phyloP scores from a whole-genome alignment of 2,329 filamentous ascomycete species.

The Ambrosiella xylebori region DNA sequence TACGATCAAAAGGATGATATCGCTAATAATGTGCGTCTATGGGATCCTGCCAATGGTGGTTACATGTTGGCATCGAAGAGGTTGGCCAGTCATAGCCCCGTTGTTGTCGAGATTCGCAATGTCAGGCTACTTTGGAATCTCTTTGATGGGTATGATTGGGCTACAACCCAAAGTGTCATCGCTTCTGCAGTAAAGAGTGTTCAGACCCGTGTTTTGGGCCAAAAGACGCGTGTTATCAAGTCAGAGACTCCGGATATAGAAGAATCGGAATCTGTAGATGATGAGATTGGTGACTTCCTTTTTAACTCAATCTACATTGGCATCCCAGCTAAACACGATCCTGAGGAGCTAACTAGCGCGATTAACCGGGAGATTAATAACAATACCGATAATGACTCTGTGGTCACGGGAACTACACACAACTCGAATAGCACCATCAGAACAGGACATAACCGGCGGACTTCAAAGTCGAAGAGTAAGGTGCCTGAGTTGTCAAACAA shows the following conservation, averaged over 20 bases:
- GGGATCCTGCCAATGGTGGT: conserved; percentile 61
- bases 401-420: conserved; percentile 49
- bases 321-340: conserved; percentile 72
- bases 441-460: conserved; percentile 25
- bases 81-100: conserved; percentile 47
- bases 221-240: conserved; percentile 25
- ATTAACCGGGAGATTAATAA: conserved; percentile 87
- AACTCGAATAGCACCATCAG: conserved; percentile 40
- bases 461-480: conserved; percentile 36
- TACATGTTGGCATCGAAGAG: conserved; percentile 49
- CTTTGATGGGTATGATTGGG: conserved; percentile 96
- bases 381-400: conserved; percentile 76
- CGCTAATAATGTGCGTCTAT: conserved; percentile 54
- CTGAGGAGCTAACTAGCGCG: conserved; percentile 58
- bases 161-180: conserved; percentile 68
- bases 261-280: conserved; percentile 49
- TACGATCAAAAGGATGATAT: conserved; percentile 47
- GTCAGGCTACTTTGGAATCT: conserved; percentile 95
- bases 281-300: conserved; percentile 83
- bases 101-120: conserved; percentile 65
- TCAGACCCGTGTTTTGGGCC: conserved; percentile 55
- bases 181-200: conserved; percentile 77
- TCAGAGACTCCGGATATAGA: conserved; percentile 9
- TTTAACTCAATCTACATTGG: conserved; percentile 99
- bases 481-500: conserved; percentile 29